Percentiles rank a stretch among this genome's conserved stretches.
Conservation (phyloP, 352 stramenopile species). For the Lagenidium giganteum region DNA sequence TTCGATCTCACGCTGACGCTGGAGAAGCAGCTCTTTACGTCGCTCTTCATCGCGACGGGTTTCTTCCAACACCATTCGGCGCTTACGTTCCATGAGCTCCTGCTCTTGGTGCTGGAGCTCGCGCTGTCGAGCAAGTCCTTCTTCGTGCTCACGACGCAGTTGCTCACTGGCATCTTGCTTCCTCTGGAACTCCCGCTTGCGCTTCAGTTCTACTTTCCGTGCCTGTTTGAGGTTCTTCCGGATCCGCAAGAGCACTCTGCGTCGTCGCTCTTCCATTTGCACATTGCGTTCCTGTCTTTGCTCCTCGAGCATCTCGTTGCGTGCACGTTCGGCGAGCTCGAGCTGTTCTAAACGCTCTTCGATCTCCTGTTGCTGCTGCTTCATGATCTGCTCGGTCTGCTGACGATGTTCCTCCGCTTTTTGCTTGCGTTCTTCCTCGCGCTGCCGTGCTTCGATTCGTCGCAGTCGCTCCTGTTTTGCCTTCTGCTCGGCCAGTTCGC, state of each 20-base stretch:
- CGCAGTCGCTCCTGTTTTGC: slow-evolving; percentile 63
- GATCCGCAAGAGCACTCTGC: slow-evolving; percentile 54
- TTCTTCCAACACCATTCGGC: slow-evolving; percentile 64
- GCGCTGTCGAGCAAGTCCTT: slow-evolving; percentile 46
- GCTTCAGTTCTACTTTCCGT: slow-evolving; percentile 50
- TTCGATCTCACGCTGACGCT: slow-evolving; percentile 64
- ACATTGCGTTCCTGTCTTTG: slow-evolving; percentile 52
- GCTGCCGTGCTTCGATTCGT: slow-evolving; percentile 56
- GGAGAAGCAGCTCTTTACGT: slow-evolving; percentile 60
- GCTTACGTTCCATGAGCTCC: slow-evolving; percentile 67
- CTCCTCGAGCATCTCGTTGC: slow-evolving; percentile 72
- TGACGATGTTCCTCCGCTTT: slow-evolving; percentile 72
- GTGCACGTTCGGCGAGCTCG: slow-evolving; percentile 52
- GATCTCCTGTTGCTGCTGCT: slow-evolving; percentile 67
- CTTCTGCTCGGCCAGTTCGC: slow-evolving; percentile 71
- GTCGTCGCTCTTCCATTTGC: slow-evolving; percentile 63
- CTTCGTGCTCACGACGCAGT: slow-evolving; percentile 48
- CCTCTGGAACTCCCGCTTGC: slow-evolving; percentile 54
- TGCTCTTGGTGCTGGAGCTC: slow-evolving; percentile 62
- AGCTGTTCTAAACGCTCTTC: slow-evolving; percentile 49
- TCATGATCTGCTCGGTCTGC: slow-evolving; percentile 44
- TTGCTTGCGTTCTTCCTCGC: slow-evolving; percentile 65
- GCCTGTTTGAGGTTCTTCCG: slow-evolving; percentile 66
- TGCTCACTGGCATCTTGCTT: slow-evolving; percentile 60
- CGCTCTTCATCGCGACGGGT: slow-evolving; percentile 64